These are phyloP conservation scores for Diplogelasinospora grovesii DNA, from an alignment of 495 filamentous ascomycete genomes.

Conservation along the genomic window DNA sequence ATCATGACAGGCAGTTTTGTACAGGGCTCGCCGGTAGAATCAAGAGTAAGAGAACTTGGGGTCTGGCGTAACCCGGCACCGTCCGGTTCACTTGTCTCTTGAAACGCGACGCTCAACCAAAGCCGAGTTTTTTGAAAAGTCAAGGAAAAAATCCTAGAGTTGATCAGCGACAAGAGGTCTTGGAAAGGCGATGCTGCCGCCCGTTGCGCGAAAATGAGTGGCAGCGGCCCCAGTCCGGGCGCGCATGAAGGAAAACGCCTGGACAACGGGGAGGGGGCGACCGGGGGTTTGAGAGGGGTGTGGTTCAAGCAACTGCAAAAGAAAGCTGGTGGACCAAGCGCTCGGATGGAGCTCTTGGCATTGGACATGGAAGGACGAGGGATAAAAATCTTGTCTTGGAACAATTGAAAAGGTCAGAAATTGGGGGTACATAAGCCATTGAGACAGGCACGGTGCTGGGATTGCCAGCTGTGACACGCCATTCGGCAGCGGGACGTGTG, in stretches of 20 bases:
- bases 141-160: conserved; percentile 2
- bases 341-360: conserved; percentile 20
- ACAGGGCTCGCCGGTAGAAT: conserved; percentile 4
- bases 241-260: conserved; percentile 26
- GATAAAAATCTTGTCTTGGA: conserved; percentile 13
- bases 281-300: conserved; percentile 18
- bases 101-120: not conserved
- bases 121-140: not conserved
- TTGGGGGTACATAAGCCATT: not conserved
- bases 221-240: conserved; percentile 14
- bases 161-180: conserved; percentile 16
- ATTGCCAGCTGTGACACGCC: too few relatives aligned
- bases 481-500: too few relatives aligned
- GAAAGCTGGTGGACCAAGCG: conserved; percentile 32
- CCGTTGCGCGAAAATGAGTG: conserved; percentile 27
- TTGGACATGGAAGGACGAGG: conserved; percentile 10
- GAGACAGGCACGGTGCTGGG: conserved; percentile 1
- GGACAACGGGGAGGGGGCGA: conserved; percentile 13
- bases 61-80: conserved; percentile 1
- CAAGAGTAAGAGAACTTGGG: conserved; percentile 3
- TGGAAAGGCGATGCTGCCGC: conserved; percentile 13
- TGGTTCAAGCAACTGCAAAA: conserved; percentile 25
- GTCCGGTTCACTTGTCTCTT: not conserved
- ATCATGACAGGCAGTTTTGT: conserved; percentile 24
- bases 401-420: not conserved